Evolutionary conservation across 2,329 filamentous ascomycete genomes (phyloP).

Genomic region (Madurella mycetomatis): DNA sequence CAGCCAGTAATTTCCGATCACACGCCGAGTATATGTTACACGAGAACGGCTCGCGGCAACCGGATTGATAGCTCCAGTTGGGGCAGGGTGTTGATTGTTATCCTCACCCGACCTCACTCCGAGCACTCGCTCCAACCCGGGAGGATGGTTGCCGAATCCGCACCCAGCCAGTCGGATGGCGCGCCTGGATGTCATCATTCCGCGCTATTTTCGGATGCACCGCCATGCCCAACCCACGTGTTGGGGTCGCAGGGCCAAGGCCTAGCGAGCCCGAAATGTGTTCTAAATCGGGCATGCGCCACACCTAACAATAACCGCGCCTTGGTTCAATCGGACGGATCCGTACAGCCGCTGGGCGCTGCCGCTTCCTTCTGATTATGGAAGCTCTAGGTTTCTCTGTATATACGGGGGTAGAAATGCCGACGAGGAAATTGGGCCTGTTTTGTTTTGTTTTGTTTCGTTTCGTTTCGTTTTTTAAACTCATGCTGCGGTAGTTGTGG

Average conservation of each 20-base stretch:
- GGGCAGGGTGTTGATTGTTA: too few relatives aligned
- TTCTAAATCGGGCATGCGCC: slow-evolving; percentile 1
- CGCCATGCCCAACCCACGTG: slow-evolving; percentile 9
- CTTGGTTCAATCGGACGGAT: not conserved
- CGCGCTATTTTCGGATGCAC: slow-evolving; percentile 13
- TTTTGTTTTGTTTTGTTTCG: not conserved
- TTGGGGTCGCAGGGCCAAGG: not conserved
- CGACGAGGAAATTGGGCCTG: not conserved
- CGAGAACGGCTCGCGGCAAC: too few relatives aligned
- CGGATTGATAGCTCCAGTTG: too few relatives aligned
- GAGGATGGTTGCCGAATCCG: too few relatives aligned
- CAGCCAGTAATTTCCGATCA: too few relatives aligned
- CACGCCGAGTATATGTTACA: too few relatives aligned
- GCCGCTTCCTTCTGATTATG: not conserved
- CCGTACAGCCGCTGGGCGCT: slow-evolving; percentile 4
- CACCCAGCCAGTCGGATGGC: not conserved
- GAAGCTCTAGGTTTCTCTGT: not conserved
- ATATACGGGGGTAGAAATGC: not conserved
- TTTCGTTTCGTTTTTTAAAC: not conserved
- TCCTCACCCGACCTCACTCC: too few relatives aligned
- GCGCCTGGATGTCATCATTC: not conserved
- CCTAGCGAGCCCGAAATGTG: not conserved
- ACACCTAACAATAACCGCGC: not conserved
- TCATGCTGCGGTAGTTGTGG: not conserved
- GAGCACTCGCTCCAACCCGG: too few relatives aligned